phyloP scores from a whole-genome alignment of 2,329 filamentous ascomycete genomes.

The Exophiala xenobiotica region DNA sequence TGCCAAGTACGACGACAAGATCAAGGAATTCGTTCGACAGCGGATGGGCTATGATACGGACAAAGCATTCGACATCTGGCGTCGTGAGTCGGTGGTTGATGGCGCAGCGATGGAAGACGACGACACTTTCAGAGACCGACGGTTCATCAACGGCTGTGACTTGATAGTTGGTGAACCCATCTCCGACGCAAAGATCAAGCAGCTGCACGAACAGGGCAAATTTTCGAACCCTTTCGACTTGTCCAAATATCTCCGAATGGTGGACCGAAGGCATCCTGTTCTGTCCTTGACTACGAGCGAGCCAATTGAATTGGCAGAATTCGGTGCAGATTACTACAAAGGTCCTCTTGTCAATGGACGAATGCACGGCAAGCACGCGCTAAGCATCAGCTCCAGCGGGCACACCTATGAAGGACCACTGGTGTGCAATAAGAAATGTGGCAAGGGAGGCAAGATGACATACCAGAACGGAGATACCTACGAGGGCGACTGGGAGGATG shows the following conservation, averaged over 20 bases:
- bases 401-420: slow-evolving; percentile 59
- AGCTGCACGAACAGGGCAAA: slow-evolving; percentile 34
- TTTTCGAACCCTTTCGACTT: slow-evolving; percentile 23
- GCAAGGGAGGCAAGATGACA: slow-evolving; percentile 54
- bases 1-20: slow-evolving; percentile 40
- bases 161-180: slow-evolving; percentile 45
- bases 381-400: slow-evolving; percentile 53
- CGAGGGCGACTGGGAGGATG: slow-evolving; percentile 47
- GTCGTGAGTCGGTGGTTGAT: slow-evolving; percentile 37
- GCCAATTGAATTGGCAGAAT: slow-evolving; percentile 51
- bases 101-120: slow-evolving; percentile 36
- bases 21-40: slow-evolving; percentile 43
- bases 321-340: slow-evolving; percentile 54
- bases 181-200: slow-evolving; percentile 33
- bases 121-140: slow-evolving; percentile 24
- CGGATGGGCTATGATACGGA: slow-evolving; percentile 39
- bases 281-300: slow-evolving; percentile 23
- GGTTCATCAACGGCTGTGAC: slow-evolving; percentile 40
- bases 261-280: slow-evolving; percentile 26
- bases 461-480: slow-evolving; percentile 56
- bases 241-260: slow-evolving; percentile 23
- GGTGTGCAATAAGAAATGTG: slow-evolving; percentile 53
- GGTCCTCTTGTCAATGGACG: slow-evolving; percentile 52
- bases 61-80: slow-evolving; percentile 46
- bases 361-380: slow-evolving; percentile 54